Evolutionary conservation across 2,329 filamentous ascomycete species (phyloP).

Genomic region (Canariomyces notabilis): DNA sequence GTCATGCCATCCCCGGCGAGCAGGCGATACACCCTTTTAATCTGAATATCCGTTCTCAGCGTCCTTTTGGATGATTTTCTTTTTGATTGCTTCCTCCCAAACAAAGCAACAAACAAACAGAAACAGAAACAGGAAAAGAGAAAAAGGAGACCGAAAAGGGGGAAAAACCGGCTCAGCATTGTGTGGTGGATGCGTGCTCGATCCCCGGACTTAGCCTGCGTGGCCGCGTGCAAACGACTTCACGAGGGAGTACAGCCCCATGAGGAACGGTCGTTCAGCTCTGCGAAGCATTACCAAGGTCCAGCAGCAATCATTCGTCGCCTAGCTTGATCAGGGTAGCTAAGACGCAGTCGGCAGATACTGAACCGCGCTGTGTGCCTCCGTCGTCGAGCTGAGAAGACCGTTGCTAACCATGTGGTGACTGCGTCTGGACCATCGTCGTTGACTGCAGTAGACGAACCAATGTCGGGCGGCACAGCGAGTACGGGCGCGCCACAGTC

Average conservation of each 20-base stretch:
- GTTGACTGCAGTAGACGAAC: constrained; percentile 11
- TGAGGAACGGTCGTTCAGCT: constrained; percentile 15
- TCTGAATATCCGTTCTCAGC: background rate
- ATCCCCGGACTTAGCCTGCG: constrained; percentile 11
- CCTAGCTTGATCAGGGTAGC: background rate
- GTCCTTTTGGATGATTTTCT: background rate
- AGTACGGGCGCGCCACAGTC: constrained; percentile 17
- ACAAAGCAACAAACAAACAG: no score
- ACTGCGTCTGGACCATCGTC: constrained; percentile 3
- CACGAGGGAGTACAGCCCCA: constrained; percentile 11
- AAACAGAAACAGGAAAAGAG: no score
- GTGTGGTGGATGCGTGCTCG: constrained; percentile 16
- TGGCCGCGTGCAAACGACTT: constrained; percentile 18
- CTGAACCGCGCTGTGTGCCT: background rate
- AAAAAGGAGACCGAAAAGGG: no score
- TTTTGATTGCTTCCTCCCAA: background rate
- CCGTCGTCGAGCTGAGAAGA: background rate
- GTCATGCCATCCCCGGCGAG: background rate
- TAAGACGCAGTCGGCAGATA: background rate
- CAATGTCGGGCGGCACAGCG: constrained; percentile 20
- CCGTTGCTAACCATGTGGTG: constrained; percentile 17
- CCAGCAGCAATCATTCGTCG: background rate
- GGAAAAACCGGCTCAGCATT: background rate
- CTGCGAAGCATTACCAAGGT: background rate
- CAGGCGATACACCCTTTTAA: background rate